Evolutionary conservation across 2,329 filamentous ascomycete species (phyloP), one percentile per base, ranked within the genome.

Genomic region (Aspergillus jensenii): DNA sequence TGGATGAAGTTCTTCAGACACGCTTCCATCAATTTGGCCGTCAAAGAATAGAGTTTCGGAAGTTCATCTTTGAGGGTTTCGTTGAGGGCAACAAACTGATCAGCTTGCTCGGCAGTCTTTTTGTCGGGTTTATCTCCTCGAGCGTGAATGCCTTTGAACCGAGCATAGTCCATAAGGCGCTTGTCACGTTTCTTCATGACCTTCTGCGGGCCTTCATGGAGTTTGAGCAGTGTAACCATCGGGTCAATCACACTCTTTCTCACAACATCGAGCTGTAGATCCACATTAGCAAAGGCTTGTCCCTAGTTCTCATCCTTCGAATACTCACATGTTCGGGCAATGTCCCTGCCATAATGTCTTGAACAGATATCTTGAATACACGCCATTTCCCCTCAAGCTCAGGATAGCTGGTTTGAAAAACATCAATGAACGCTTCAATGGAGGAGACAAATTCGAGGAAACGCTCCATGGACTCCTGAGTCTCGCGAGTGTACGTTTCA

Each of bases 121-220:
- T 91, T 89, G 72, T 98, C 93, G 12, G 91, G 82, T 66, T 91
- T 96, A 74, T 96, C 93, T 61, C 91, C 91, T 35, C 86, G 83
- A 45, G 91, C 90, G 68, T 89, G 88, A 58, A 93, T 82, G 65
- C 89, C 85, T 68, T 90, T 87, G 65, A 86, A 91, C 65, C 90
- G 90, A 63, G 93, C 91, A 73, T 90, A 98, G 70, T 97, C 92
- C 15, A 93, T 79, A 14, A 96, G 84, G n/a, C 91, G 88, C 79
- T 98, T 98, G 66, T 93, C 89, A 23, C 95, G 89, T 78, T 98
- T 96, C 71, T 92, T 90, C 86, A 98, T 96, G 4, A 95, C 89
- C 59, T 92, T 84, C 49, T 92, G 90, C 2, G 93, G 92, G 37
- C 90, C 90, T 53, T 90, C 87, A 68, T 96, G 93, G 8, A 91